Evolutionary conservation across 2,329 filamentous ascomycete species (phyloP), one percentile per base, ranked within the genome.

Genomic region (Claviceps cyperi): DNA sequence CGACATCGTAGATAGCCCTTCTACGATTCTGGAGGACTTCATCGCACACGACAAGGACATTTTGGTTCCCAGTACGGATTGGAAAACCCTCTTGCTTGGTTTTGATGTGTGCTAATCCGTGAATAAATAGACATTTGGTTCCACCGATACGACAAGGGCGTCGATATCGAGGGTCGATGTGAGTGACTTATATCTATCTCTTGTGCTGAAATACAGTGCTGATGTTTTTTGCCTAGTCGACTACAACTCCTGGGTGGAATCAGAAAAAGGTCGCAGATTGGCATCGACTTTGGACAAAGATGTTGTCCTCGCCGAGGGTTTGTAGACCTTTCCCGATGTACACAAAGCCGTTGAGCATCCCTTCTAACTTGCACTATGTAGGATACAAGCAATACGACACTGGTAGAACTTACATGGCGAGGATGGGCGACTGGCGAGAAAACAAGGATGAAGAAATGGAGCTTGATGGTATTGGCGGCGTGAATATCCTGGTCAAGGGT

Each of bases 211-310:
- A 35, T 2, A 19, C 28, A 28, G 47, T 37, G 39, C 50, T 54
- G 22, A 55, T 50, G 51, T 50, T 59, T 50, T 47, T 19, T n/a
- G 19, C 5, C 56, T 53, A 92, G 87, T 97, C 63, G 92, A 98
- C 66, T 98, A 98, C 73, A 98, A 98, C 69, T 97, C 92, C 1
- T 98, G 92, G 92, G 79, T 94, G 59, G 92, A 98, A 70, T 91
- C 91, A 9, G 83, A 90, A 48, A 85, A 91, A 66, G 89, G 78
- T 46, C 78, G 84, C 52, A 84, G 82, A 60, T 76, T 97, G 49
- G 75, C 83, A n/a, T 71, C 76, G 5, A 79, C 72, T 49, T 74
- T 97, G 19, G 77, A 84, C 57, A 90, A 88, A 63, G 81, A 96
- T 59, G 74, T 86, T 21, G 76, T 98, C 52, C 75, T 98, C 32